Conservation (phyloP, 148 eudicot genomes). For the Rhododendron williamsianum region DNA sequence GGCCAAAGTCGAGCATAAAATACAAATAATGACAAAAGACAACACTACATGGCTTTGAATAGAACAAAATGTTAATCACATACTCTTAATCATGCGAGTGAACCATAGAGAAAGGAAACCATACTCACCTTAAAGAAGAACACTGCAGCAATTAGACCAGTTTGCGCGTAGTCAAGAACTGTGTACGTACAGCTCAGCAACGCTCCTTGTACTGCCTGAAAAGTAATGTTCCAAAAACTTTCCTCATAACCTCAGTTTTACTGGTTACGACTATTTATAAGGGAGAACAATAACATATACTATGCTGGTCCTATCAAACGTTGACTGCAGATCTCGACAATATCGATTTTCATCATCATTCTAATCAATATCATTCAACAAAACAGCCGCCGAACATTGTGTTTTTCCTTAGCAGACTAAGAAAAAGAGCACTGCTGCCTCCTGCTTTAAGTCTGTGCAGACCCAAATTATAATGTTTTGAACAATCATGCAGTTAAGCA, state of each 20-base stretch:
- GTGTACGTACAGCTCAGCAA: slow-evolving; percentile 75
- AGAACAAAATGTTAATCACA: background rate
- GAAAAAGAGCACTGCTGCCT: background rate
- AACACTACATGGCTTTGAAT: background rate
- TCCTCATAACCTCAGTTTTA: background rate
- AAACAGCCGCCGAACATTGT: background rate
- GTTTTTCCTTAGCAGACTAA: background rate
- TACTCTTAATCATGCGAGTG: background rate
- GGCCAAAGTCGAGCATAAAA: background rate
- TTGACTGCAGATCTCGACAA: background rate
- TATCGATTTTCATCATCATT: background rate
- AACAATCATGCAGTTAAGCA: background rate
- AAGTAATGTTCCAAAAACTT: slow-evolving; percentile 7
- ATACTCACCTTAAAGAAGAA: slow-evolving; percentile 81
- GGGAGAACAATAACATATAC: background rate
- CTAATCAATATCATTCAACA: background rate
- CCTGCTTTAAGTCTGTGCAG: background rate
- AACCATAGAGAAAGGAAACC: background rate
- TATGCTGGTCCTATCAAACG: background rate
- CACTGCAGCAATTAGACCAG: slow-evolving; percentile 92
- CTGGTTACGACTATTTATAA: background rate
- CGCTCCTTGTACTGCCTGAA: slow-evolving; percentile 80
- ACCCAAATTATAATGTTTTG: background rate
- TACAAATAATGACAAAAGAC: background rate
- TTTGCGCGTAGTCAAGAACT: slow-evolving; percentile 94